A percentile compares a stretch with the other conserved stretches of the same genome.
Conservation (phyloP, 805 yeast genomes). For the Saccharomycopsis babjevae region DNA sequence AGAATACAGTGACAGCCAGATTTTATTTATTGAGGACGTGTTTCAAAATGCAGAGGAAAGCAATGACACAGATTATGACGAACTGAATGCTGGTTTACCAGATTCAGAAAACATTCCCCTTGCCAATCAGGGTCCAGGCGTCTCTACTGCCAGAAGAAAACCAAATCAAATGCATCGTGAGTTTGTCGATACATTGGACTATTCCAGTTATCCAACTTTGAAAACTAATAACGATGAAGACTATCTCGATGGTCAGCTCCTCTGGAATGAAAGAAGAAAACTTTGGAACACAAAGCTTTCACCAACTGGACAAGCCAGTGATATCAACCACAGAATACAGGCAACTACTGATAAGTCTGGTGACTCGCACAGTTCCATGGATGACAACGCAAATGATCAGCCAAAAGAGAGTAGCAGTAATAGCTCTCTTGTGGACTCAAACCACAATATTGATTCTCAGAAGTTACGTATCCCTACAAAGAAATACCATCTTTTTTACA, state of each 20-base stretch:
- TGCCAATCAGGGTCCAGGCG: background rate
- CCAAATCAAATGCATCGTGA: background rate
- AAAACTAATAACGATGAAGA: background rate
- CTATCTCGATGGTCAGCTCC: background rate
- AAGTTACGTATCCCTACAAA: background rate
- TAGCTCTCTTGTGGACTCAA: background rate
- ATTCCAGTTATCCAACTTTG: background rate
- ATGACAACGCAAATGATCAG: too few species aligned
- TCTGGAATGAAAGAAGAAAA: background rate
- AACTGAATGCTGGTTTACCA: background rate
- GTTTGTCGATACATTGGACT: background rate
- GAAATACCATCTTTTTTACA: background rate
- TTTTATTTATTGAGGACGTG: background rate
- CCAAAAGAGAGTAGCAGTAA: too few species aligned
- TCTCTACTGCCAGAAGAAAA: background rate
- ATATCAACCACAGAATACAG: too few species aligned
- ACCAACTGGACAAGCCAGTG: too few species aligned
- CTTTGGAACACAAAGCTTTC: background rate
- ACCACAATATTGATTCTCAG: background rate
- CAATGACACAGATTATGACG: background rate
- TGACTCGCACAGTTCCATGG: too few species aligned
- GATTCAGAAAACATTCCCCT: too few species aligned
- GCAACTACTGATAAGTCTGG: too few species aligned
- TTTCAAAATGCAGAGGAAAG: background rate
- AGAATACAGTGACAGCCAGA: background rate